phyloP scores from a whole-genome alignment of 805 yeast genomes.

The Helenozyma baotianmanensis region DNA sequence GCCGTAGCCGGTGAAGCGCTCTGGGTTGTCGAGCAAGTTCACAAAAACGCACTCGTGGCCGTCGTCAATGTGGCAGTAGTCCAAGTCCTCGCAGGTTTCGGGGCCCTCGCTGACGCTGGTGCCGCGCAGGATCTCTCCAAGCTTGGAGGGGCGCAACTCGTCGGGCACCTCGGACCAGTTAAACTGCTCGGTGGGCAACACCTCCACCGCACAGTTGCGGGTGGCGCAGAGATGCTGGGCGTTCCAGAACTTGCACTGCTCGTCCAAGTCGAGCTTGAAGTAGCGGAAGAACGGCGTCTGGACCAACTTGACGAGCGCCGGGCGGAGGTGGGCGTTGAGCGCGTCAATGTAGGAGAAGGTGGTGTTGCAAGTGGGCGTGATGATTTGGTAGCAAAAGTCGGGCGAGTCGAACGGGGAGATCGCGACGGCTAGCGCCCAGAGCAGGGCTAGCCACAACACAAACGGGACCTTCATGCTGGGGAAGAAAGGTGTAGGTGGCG shows the following conservation, averaged over 20 bases:
- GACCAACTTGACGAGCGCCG: constrained; percentile 54
- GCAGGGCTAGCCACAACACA: constrained; percentile 4
- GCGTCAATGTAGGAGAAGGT: constrained; percentile 41
- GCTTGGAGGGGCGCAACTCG: constrained; percentile 66
- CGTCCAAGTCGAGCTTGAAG: constrained; percentile 79
- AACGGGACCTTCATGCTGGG: constrained; percentile 5
- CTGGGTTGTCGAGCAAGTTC: constrained; percentile 84
- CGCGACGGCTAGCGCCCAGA: constrained; percentile 6
- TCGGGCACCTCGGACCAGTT: constrained; percentile 56
- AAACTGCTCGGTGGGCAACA: constrained; percentile 61
- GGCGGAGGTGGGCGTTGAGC: constrained; percentile 34
- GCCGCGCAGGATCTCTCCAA: constrained; percentile 44
- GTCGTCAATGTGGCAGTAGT: constrained; percentile 66
- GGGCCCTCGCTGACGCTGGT: constrained; percentile 13
- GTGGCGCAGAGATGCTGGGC: constrained; percentile 82
- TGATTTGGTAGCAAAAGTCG: constrained; percentile 41
- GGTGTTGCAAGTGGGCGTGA: constrained; percentile 42
- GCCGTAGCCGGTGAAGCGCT: constrained; percentile 92
- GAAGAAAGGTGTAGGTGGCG: too few species aligned
- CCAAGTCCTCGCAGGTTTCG: constrained; percentile 43
- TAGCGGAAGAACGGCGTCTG: constrained; percentile 79
- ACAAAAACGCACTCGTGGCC: constrained; percentile 76
- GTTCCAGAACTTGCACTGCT: constrained; percentile 82
- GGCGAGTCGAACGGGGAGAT: constrained; percentile 38
- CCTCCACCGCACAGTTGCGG: constrained; percentile 85